Base-by-base conservation (phyloP, 1,284 basidiomycete species). In the Stereum hirsutum region DNA sequence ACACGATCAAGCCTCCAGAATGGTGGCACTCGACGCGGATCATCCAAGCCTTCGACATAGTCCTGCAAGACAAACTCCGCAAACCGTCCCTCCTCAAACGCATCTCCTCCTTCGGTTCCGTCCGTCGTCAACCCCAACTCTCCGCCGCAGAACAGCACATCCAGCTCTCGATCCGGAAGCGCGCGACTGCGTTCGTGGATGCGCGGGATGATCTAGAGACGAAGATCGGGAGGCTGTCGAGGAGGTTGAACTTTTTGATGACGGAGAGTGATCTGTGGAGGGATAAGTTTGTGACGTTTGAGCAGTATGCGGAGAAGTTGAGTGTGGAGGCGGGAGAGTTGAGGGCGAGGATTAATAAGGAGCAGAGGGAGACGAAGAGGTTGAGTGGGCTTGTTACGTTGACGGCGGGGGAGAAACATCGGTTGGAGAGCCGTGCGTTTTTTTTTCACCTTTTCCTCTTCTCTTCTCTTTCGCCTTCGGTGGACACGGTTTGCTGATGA, bases 1-100 rank as follows among this genome's bases (percentile, higher is more conserved):
- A 90, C 56, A 83, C 84, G 50, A 86, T 93, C 59, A 86, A 89
- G 56, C 71, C 84, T 30, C 93, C 92, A 0, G 77, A 81, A 47
- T 96, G 92, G 92, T 96, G 91, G 91, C 81, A 91, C 57, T 89
- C 88, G 34, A 86, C 82, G 10, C 78, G 82, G 19, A 86, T 94
- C 54, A 84, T 96, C 42, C 80, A 87, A 49, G 91, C 89, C 6
- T 94, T 96, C 52, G 91, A 95, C 61, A 72, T 71, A 46, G 89
- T 94, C 21, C 71, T 96, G 38, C 80, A 86, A 51, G 89, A 94
- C 58, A 90, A 82, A 83, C 81, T 83, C 63, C 92, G 89, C 66
- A 92, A 89, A 57, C 91, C 91, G 17, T 86, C 88, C 3, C 68
- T 96, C 36, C 70, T 96, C 52, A 90, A 90, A 61, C 81, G 92